phyloP scores from a whole-genome alignment of 1,139 yeast species.

The Nakaseomyces glabratus region DNA sequence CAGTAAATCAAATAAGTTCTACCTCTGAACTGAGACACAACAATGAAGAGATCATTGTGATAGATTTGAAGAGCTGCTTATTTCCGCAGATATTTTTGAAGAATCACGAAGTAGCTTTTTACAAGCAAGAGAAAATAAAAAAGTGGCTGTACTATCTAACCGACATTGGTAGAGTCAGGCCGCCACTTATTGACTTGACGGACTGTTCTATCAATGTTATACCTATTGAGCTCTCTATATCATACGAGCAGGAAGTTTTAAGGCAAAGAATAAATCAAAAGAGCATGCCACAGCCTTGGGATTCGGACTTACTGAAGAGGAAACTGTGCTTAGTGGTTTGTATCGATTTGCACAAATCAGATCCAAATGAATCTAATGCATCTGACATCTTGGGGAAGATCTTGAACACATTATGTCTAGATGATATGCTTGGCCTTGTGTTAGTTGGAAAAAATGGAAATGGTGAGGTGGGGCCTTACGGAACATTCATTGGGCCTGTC shows the following conservation, averaged over 20 bases:
- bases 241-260: not conserved
- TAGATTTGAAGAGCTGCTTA: slow-evolving; percentile 24
- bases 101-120: slow-evolving; percentile 11
- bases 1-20: slow-evolving; percentile 17
- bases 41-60: slow-evolving; percentile 13
- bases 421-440: slow-evolving; percentile 49
- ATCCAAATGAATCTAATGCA: not conserved
- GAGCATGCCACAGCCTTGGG: slow-evolving; percentile 22
- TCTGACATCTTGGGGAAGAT: not conserved
- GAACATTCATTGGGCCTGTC: slow-evolving; percentile 49
- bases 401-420: slow-evolving; percentile 20
- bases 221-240: slow-evolving; percentile 1
- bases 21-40: slow-evolving; percentile 13
- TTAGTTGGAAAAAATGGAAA: slow-evolving; percentile 44
- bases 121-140: slow-evolving; percentile 19
- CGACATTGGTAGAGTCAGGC: slow-evolving; percentile 8
- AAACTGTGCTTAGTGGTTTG: slow-evolving; percentile 44
- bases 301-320: slow-evolving; percentile 33
- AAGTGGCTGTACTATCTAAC: not conserved
- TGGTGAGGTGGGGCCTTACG: slow-evolving; percentile 31
- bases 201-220: slow-evolving; percentile 16
- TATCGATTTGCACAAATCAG: slow-evolving; percentile 32
- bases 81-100: slow-evolving; percentile 27
- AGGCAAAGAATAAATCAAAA: not conserved
- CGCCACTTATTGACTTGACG: slow-evolving; percentile 42